Evolutionary conservation across 345 rosid genomes (phyloP), one percentile per base, ranked within the genome.

Genomic region (Eucalyptus brandiana): DNA sequence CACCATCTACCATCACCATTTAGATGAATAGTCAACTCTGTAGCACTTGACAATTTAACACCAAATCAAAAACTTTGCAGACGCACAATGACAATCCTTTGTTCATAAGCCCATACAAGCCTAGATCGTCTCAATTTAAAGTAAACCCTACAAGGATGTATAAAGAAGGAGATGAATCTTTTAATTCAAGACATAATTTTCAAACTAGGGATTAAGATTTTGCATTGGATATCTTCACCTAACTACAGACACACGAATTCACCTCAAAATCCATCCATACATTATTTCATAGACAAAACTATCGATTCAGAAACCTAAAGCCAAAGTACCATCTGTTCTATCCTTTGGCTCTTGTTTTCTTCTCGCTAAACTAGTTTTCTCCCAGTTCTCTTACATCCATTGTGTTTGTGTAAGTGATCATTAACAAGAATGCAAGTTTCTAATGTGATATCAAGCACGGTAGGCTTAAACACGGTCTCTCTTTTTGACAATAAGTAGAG

Each of bases 41-140:
- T 9, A 24, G 13, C 42, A 9, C 44, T 21, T 69, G 12, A 34
- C 44, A 34, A 69, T 32, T 67, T 32, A 67, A 32, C 7, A 17
- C 1, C 80, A 69, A 2, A 0, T 2, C 34, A 67, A 32, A 32
- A 16, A 67, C 80, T 21, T 2, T 54, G n/a, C 21, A 51, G 1
- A 51, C 0, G 9, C 4, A 0, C 6, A 10, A 26, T 0, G 15
- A 28, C 32, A 62, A 32, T 40, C 24, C 24, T 69, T 69, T 18
- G 24, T 69, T 34, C 21, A 6, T 40, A 34, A 69, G 0, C 80
- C 12, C 42, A 32, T 3, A 34, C 3, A 8, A 32, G 12, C 7
- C 37, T 42, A 5, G 3, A 0, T 34, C 26, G 0, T 69, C 80
- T 69, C 4, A 1, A 34, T 69, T 69, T 23, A 69, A 69, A 34